A percentile compares a stretch with the other conserved stretches of the same genome.
Evolutionary conservation across 2,329 filamentous ascomycete genomes (phyloP).

Genomic region (Aureobasidium sp.): DNA sequence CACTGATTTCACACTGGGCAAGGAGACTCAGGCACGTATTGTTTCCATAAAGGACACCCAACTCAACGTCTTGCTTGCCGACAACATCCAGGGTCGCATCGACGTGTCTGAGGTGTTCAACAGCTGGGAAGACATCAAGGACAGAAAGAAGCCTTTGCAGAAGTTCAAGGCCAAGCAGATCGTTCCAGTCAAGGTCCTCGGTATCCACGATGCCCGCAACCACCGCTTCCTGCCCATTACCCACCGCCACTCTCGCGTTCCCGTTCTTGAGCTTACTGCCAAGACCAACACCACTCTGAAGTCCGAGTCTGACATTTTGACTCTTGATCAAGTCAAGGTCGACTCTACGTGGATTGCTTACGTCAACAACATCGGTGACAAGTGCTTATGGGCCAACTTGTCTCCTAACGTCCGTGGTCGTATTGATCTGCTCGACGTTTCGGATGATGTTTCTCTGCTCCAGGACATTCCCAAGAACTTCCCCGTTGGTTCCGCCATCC

Average conservation of each 20-base stretch:
- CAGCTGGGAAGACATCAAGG: constrained; percentile 73
- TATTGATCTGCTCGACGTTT: constrained; percentile 72
- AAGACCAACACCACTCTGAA: constrained; percentile 53
- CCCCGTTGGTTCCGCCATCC: constrained; percentile 80
- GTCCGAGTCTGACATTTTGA: constrained; percentile 54
- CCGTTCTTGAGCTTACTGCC: constrained; percentile 77
- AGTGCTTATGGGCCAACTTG: constrained; percentile 82
- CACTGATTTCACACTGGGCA: constrained; percentile 68
- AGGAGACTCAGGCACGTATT: constrained; percentile 65
- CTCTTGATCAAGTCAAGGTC: constrained; percentile 61
- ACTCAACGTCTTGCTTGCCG: constrained; percentile 79
- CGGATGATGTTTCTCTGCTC: constrained; percentile 74
- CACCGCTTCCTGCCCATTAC: constrained; percentile 88
- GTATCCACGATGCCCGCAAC: constrained; percentile 81
- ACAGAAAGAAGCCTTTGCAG: constrained; percentile 71
- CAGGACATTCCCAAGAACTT: constrained; percentile 71
- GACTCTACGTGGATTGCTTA: constrained; percentile 72
- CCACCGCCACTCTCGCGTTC: constrained; percentile 68
- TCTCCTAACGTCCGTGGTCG: constrained; percentile 81
- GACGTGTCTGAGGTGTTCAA: constrained; percentile 89
- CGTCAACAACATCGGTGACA: constrained; percentile 77
- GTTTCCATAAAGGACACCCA: constrained; percentile 85
- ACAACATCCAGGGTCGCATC: constrained; percentile 84
- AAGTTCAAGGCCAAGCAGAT: constrained; percentile 64
- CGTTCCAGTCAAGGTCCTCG: constrained; percentile 68